Evolutionary conservation across 2,329 filamentous ascomycete genomes (phyloP).

Genomic region (Nothophaeocryptopus gaeumannii): DNA sequence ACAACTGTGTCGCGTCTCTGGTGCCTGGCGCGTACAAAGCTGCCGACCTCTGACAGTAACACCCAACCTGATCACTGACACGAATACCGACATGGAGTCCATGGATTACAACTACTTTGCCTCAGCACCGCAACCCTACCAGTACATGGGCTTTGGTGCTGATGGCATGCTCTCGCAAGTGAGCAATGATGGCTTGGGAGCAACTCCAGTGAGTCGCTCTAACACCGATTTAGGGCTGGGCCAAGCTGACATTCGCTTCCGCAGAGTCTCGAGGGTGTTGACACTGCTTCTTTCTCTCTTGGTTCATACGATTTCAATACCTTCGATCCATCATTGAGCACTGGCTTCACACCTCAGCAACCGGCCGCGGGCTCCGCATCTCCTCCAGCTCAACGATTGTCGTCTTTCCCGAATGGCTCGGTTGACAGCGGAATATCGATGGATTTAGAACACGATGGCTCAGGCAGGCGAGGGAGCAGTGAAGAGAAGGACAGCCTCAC

Average conservation of each 20-base stretch:
- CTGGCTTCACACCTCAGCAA: conserved; percentile 20
- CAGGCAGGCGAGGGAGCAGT: conserved; percentile 41
- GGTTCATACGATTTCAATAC: conserved; percentile 17
- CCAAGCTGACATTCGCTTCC: background rate
- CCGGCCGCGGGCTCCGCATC: conserved; percentile 25
- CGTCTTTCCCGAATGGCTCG: conserved; percentile 36
- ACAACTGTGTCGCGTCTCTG: background rate
- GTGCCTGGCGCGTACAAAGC: background rate
- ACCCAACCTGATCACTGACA: background rate
- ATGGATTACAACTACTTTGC: conserved; percentile 60
- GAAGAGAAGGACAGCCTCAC: conserved; percentile 49
- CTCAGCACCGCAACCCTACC: conserved; percentile 46
- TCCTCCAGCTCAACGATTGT: conserved; percentile 25
- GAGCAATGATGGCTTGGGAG: conserved; percentile 39
- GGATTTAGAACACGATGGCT: conserved; percentile 35
- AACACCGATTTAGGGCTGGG: background rate
- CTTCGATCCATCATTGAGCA: conserved; percentile 19
- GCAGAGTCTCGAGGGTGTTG: conserved; percentile 30
- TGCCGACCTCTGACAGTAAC: background rate
- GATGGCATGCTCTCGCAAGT: conserved; percentile 38
- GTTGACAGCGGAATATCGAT: conserved; percentile 44
- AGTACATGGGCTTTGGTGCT: conserved; percentile 38
- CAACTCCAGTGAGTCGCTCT: conserved; percentile 34
- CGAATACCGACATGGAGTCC: conserved; percentile 24
- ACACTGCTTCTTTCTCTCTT: conserved; percentile 21